phyloP scores from a whole-genome alignment of 495 filamentous ascomycete genomes.

The Sabuloglossum arenarium region DNA sequence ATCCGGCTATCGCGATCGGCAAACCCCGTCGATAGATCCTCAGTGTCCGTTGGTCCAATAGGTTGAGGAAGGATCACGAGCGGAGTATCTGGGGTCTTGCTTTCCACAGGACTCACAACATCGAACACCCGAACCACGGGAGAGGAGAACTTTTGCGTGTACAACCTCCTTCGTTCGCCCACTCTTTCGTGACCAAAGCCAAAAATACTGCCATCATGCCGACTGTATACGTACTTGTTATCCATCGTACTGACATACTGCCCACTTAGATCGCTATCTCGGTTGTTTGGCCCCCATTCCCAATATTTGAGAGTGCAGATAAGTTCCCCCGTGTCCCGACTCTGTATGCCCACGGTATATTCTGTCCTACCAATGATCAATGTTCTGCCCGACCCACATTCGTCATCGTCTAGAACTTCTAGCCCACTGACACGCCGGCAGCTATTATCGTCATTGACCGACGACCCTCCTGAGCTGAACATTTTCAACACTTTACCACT shows the following conservation, averaged over 20 bases:
- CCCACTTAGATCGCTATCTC: constrained; percentile 65
- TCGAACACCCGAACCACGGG: constrained; percentile 88
- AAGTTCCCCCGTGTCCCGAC: constrained; percentile 46
- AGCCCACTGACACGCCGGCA: constrained; percentile 39
- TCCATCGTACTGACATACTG: constrained; percentile 69
- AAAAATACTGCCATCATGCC: constrained; percentile 70
- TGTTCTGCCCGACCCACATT: constrained; percentile 51
- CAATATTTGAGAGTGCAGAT: constrained; percentile 85
- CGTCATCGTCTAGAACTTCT: constrained; percentile 36
- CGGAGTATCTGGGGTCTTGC: constrained; percentile 31
- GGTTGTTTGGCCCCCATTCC: constrained; percentile 89
- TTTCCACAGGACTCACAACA: constrained; percentile 47
- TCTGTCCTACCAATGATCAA: constrained; percentile 69
- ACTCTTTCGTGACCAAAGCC: constrained; percentile 49
- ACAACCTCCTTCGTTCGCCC: constrained; percentile 27
- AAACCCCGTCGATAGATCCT: constrained; percentile 28
- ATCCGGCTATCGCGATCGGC: constrained; percentile 42
- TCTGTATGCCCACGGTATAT: constrained; percentile 71
- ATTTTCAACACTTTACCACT: constrained; percentile 52
- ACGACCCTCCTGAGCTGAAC: constrained; percentile 36
- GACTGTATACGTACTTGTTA: constrained; percentile 68
- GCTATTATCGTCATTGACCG: constrained; percentile 27
- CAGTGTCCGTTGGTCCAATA: constrained; percentile 36
- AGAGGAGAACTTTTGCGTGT: constrained; percentile 48
- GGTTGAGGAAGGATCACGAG: constrained; percentile 80